Base-by-base conservation (phyloP, 2,329 filamentous ascomycete species). In the Fusarium sp. region DNA sequence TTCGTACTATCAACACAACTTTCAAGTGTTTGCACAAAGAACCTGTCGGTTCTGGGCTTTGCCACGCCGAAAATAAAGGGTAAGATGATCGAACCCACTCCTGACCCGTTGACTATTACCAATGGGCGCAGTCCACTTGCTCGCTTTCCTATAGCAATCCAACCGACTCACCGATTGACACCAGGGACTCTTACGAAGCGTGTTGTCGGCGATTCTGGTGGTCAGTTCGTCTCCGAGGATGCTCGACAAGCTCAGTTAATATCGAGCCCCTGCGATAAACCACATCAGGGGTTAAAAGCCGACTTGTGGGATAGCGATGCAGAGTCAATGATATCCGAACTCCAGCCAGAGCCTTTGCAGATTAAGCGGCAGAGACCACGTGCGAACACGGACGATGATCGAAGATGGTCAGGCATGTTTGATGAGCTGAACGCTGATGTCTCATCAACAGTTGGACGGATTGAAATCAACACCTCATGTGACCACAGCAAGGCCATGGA, bases 121-220 rank as follows among this genome's bases (percentile, higher is more conserved):
- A 68, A 68, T 16, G 48, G 54, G n/a, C 56, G 45, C 20, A 75
- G 73, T 5, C 73, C 75, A 6, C 43, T 77, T 46, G 74, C 71
- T 23, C 74, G 71, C 34, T 77, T 77, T n/a, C 75, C 75, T 7
- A 77, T 77, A n/a, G 56, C 66, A n/a, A 53, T 68, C 18, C 60
- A 73, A 21, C 66, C 63, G 46, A 67, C 57, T 25, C 63, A 71
- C 18, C 71, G 75, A 18, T 65, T 76, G 16, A 77, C 74, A 7
- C 69, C 75, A 25, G 60, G 67, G n/a, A 69, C 67, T 20, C 56
- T 76, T 16, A 59, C 71, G 21, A 66, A 63, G 23, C 72, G 69
- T 18, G 59, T 77, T 16, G 63, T 77, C 21, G 69, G 64, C 34
- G 64, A 66, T 34, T 73, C 72, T n/a, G 74, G 75, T 32, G 73